phyloP scores from a whole-genome alignment of 2,329 filamentous ascomycete genomes.

The Elsinoe batatas region DNA sequence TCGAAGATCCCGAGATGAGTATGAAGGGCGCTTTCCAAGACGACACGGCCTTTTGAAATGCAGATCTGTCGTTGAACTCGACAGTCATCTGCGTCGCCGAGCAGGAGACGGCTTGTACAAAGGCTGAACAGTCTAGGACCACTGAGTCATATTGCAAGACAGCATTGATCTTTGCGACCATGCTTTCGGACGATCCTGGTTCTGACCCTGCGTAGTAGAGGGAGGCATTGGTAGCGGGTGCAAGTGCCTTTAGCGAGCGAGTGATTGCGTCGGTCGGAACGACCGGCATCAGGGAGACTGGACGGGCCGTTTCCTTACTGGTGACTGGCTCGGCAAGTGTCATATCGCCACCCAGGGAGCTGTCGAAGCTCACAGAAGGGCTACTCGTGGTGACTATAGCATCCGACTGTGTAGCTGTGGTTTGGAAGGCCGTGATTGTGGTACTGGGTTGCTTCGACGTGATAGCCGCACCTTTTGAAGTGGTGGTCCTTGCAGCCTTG shows the following conservation, averaged over 20 bases:
- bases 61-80: neutral
- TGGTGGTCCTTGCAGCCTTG: neutral
- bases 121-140: neutral
- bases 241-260: neutral
- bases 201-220: neutral
- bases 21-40: neutral
- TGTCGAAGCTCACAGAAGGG: neutral
- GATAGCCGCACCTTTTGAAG: neutral
- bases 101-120: neutral
- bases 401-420: neutral
- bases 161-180: neutral
- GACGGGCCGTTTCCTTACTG: neutral
- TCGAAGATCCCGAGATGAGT: neutral
- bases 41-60: neutral
- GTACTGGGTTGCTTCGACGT: neutral
- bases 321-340: neutral
- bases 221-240: neutral
- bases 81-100: neutral
- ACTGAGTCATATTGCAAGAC: neutral
- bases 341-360: neutral
- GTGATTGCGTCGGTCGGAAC: neutral
- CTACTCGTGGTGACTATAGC: neutral
- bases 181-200: neutral
- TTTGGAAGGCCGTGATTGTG: neutral
- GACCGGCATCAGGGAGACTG: neutral